Conservation (phyloP, 345 rosid species). For the Euphorbia tirucalli region DNA sequence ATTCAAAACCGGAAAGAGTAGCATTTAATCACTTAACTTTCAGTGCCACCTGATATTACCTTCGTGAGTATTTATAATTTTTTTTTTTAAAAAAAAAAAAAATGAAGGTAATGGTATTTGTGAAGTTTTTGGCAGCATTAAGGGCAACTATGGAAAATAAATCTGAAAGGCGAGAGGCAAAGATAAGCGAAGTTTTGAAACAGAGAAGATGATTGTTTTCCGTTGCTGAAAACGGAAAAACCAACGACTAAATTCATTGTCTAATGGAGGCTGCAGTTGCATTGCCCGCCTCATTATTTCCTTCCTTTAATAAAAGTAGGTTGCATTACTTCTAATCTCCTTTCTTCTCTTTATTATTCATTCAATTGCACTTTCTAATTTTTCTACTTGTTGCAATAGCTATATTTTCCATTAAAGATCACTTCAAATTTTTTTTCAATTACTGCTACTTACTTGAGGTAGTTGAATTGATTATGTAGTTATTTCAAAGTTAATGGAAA, state of each 20-base stretch:
- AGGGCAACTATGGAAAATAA: slow-evolving; percentile 14
- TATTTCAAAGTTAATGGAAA: background rate
- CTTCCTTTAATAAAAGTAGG: slow-evolving; percentile 27
- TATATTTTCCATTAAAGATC: slow-evolving; percentile 9
- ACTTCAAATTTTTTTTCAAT: slow-evolving; percentile 1
- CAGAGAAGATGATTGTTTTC: background rate
- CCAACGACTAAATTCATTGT: background rate
- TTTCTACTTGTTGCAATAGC: background rate
- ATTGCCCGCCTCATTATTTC: slow-evolving; percentile 18
- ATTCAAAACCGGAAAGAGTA: no score
- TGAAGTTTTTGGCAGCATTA: background rate
- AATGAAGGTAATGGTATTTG: slow-evolving; percentile 15
- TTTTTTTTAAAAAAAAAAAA: no score
- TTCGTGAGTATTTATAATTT: no score
- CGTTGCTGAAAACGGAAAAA: slow-evolving; percentile 2
- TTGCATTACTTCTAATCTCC: background rate
- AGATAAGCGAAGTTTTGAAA: slow-evolving; percentile 25
- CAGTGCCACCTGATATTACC: no score
- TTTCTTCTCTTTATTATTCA: background rate
- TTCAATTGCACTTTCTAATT: background rate
- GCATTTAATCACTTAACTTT: no score
- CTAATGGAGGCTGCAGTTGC: slow-evolving; percentile 37
- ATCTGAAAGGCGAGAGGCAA: background rate
- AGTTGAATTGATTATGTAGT: background rate
- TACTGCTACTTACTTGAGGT: slow-evolving; percentile 12